Conservation (phyloP, 2,329 filamentous ascomycete genomes). For the Aspergillus pseudotamarii region DNA sequence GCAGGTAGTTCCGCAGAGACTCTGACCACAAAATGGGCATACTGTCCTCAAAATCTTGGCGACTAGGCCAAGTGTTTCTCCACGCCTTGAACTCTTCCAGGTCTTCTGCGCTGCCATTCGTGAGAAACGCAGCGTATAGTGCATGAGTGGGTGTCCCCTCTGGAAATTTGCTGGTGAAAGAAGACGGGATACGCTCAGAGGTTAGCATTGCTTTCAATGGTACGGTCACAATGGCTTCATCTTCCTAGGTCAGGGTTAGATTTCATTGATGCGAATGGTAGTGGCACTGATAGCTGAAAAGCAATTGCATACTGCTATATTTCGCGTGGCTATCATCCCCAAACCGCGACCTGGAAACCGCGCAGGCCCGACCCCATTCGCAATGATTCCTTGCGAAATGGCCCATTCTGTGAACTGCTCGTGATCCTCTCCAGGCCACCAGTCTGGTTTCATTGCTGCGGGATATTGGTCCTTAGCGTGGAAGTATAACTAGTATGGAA, state of each 20-base stretch:
- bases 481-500: not conserved
- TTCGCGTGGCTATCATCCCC: slow-evolving; percentile 71
- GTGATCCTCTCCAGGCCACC: slow-evolving; percentile 40
- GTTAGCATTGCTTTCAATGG: slow-evolving; percentile 67
- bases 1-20: slow-evolving; percentile 41
- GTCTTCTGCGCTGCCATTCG: slow-evolving; percentile 52
- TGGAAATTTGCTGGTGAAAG: slow-evolving; percentile 56
- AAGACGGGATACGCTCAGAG: slow-evolving; percentile 59
- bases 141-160: slow-evolving; percentile 67
- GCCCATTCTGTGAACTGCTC: slow-evolving; percentile 71
- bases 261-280: not conserved
- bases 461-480: not conserved
- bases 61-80: slow-evolving; percentile 68
- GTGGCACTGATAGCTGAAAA: not conserved
- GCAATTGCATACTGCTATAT: slow-evolving; percentile 59
- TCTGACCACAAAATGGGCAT: slow-evolving; percentile 61
- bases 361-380: slow-evolving; percentile 68
- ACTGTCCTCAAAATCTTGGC: slow-evolving; percentile 59
- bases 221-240: slow-evolving; percentile 66
- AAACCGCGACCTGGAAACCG: slow-evolving; percentile 73
- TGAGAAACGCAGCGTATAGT: slow-evolving; percentile 70
- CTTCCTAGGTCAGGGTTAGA: slow-evolving; percentile 46
- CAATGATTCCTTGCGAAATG: slow-evolving; percentile 62
- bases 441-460: slow-evolving; percentile 29
- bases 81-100: slow-evolving; percentile 57